Evolutionary conservation across 2,329 filamentous ascomycete genomes (phyloP), one percentile per base, ranked within the genome.

Genomic region (Colletotrichum sp.): DNA sequence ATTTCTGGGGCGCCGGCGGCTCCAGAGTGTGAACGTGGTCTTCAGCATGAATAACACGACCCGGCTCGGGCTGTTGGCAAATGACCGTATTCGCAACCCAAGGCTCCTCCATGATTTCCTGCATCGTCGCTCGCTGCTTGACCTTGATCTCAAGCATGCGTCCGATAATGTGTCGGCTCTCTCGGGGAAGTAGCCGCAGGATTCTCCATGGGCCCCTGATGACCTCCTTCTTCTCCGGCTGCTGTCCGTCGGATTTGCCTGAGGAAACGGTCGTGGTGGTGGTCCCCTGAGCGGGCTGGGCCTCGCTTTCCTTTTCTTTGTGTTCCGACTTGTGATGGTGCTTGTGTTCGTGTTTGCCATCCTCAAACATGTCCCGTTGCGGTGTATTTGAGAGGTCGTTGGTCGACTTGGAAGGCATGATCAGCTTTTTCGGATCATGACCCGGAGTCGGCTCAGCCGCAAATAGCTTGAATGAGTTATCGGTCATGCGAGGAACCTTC

Each of bases 391-490:
- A 80, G 4, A 88, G 77, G 22, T 88, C 86, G n/a, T 84, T 85
- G 5, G 84, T 86, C 15, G 88, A 88, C 71, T 83, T 85, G 10
- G 87, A 85, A 7, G 87, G 87, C 12, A 87, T 79, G 27, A 90
- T 82, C 32, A 92, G 84, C 77, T 88, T 89, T 79, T 85, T 88
- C 1, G 91, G 91, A 67, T 92, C 90, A 77, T 92, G 90, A 3
- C 94, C 94, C 1, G 94, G 94, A 5, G 96, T 95, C 2, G 96
- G 96, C 9, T 94, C 91, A 2, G 97, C 92, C 16, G 96, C 93
- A 82, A 99, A 99, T 2, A 99, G 90, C 81, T 96, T 96, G 86
- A 95, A 99, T 0, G 96, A 98, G 84, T 98, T 98, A 84, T 99
- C 97, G 5, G 95, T 95, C 83, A 96, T 87, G 55, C 96, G 92